A percentile compares a stretch with the other conserved stretches of the same genome.
Evolutionary conservation across 345 rosid genomes (phyloP).

Genomic region (Syzygium aromaticum): DNA sequence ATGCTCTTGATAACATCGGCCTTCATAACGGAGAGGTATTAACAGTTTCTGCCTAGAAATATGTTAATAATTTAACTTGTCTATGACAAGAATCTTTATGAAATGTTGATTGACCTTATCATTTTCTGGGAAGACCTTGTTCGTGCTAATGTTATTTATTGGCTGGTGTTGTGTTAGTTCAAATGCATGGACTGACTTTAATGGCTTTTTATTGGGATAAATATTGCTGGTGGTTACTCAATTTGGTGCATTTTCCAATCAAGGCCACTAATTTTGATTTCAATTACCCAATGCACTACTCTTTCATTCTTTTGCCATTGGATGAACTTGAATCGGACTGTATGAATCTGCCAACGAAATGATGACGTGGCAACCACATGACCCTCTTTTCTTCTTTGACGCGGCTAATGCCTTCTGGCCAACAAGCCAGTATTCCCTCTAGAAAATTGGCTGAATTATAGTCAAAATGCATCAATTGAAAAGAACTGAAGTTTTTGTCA

Average conservation of each 20-base stretch:
- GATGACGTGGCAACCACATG: background rate
- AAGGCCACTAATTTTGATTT: background rate
- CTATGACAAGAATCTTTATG: background rate
- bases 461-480: background rate
- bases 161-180: background rate
- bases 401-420: background rate
- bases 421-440: background rate
- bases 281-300: background rate
- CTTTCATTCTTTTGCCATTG: background rate
- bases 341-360: background rate
- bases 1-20: constrained; percentile 39
- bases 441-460: background rate
- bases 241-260: background rate
- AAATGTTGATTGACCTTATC: background rate
- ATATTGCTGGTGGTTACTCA: background rate
- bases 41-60: background rate
- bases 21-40: constrained; percentile 71
- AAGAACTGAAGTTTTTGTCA: background rate
- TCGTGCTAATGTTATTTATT: background rate
- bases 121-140: background rate
- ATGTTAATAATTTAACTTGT: background rate
- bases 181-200: background rate
- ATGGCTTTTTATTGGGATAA: background rate
- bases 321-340: background rate
- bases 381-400: background rate